Evolutionary conservation across 331 rosid species (phyloP).

Genomic region (Quercus lobata): DNA sequence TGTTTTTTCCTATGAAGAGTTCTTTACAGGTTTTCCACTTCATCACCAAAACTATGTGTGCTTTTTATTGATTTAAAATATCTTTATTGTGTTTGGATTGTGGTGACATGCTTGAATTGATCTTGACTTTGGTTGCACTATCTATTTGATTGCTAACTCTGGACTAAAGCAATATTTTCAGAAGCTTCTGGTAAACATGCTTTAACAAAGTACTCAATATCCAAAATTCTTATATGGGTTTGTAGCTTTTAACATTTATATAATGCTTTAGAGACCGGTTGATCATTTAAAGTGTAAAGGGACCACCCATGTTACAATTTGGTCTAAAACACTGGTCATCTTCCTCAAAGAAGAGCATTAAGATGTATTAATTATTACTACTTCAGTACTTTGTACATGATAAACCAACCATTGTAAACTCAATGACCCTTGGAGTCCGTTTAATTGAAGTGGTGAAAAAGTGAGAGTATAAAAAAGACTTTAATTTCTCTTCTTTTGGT

Average conservation of each 20-base stretch:
- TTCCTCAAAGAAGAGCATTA: too few species aligned
- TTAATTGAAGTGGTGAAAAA: too few species aligned
- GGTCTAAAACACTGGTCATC: neutral
- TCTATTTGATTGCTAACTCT: too few species aligned
- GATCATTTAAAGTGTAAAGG: neutral
- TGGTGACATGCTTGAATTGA: too few species aligned
- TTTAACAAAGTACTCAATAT: neutral
- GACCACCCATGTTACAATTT: neutral
- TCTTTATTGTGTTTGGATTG: too few species aligned
- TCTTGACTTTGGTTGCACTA: too few species aligned
- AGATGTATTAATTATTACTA: neutral
- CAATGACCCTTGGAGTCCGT: neutral
- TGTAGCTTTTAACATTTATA: neutral
- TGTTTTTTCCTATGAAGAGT: too few species aligned
- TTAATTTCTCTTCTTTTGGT: too few species aligned
- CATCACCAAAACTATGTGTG: too few species aligned
- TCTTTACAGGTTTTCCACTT: too few species aligned
- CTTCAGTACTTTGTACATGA: neutral
- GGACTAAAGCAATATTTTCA: too few species aligned
- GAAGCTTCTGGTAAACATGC: neutral
- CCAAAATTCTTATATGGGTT: neutral
- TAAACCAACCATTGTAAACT: neutral
- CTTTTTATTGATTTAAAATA: too few species aligned
- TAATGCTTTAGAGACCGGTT: neutral
- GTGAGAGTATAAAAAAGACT: fast-evolving